Evolutionary conservation across 225 moss, liverwort and hornwort genomes (phyloP), one percentile per base, ranked within the genome.

Genomic region (Neckera pumila): DNA sequence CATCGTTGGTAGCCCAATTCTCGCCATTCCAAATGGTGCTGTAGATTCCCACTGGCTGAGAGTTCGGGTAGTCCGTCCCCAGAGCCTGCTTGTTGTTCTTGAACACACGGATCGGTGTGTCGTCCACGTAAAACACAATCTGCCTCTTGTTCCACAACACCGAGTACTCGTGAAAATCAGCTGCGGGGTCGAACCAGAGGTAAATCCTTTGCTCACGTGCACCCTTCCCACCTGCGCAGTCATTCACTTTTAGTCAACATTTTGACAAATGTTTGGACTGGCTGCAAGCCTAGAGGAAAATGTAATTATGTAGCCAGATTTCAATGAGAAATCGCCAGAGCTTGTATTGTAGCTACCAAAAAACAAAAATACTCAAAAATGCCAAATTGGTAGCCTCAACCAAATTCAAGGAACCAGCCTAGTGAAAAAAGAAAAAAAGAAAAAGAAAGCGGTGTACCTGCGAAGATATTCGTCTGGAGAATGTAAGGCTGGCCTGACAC

Each of bases 21-120:
- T 94, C 90, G 38, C 94, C 94, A 10, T 94, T 93, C 91, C 91
- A 94, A 56, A 94, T 93, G 78, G 91, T 91, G 90, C 93, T 94
- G 88, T 91, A 94, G 33, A 94, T 86, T 26, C 93, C 94, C 89
- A 94, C 91, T 4, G 94, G 93, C 71, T 94, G 93, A 8, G 70
- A 61, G 72, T 94, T 90, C 25, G 91, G 93, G 65, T 93, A 94
- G 26, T 89, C 90, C 7, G 83, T 79, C 26, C 94, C 94, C 56
- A 94, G 81, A 30, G 83, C 28, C 72, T 77, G 90, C 82, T 90
- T 76, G 81, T 90, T 90, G 85, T 94, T 93, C 85, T 91, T 93
- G 38, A 89, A 94, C n/a, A 93, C 90, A 43, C 93, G 94, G 57
- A 94, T 89, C 22, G 94, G 94, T 22, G 89, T 93, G 76, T 82